Base-by-base conservation (phyloP, 805 yeast species). In the Ogataea trehalophila region DNA sequence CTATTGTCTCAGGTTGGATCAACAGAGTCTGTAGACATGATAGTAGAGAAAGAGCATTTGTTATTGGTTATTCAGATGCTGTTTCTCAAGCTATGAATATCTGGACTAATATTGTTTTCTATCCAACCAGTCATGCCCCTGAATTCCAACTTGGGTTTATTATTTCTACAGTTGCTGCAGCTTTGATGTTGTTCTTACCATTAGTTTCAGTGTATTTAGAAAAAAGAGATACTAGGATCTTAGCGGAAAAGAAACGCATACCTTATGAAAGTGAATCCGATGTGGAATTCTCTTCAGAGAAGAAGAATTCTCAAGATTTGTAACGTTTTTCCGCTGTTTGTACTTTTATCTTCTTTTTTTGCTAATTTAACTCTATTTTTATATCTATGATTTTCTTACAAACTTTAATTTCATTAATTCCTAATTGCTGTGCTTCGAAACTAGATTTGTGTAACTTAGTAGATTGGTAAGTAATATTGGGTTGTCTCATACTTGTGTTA, bases 31-130 rank as follows among this genome's bases (percentile, higher is more conserved):
- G 68, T 38, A 71, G 75, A 33, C 71, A 77, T 51, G 87, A 83
- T 60, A 60, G 78, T 23, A 80, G 82, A 65, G 84, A 79, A 56
- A 70, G 87, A 57, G 84, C 87, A 0, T 68, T 82, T 41, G 83
- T 80, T 1, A 65, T 82, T 42, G 87, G 62, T 14, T 60, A 52
- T 45, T 58, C 63, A 1, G 63, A 60, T 48, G 63, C 63, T 2
- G 61, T 60, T 18, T 72, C 76, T 8, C 74, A 72, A 46, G 73
- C 74, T 9, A 69, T 71, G 61, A 72, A 71, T 45, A 67, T 72
- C 43, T 73, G 76, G 72, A 72, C 76, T 13, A 72, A 70, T 48
- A 70, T 72, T 46, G 76, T 61, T 4, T 70, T 70, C 48, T 72
- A 60, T 51, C 75, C 76, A 8, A 71, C 76, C 0, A 56, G 55